These are phyloP conservation scores for Parachlorella kessleri DNA, from an alignment of 139 green algal species.

Conservation along the genomic window DNA sequence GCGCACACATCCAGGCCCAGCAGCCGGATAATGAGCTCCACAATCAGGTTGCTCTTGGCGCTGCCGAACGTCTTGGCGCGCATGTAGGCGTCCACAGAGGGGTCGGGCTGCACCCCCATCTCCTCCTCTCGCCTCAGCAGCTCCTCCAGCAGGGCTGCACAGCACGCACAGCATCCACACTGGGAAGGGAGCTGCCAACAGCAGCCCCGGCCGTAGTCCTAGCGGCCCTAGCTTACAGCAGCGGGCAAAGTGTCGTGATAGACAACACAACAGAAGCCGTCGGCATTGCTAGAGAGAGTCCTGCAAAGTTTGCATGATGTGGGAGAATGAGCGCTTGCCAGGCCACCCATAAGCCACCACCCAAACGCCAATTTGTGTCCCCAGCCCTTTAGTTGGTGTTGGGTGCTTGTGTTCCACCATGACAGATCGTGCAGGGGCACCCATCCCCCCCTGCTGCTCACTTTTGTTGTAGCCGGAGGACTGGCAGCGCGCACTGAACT, in stretches of 20 bases:
- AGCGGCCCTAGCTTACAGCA: too few relatives aligned
- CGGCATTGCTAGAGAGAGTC: too few relatives aligned
- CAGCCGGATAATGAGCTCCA: constrained; percentile 62
- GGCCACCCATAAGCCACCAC: too few relatives aligned
- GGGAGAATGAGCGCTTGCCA: too few relatives aligned
- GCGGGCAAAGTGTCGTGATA: neutral
- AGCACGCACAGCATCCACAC: too few relatives aligned
- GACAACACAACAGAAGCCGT: neutral
- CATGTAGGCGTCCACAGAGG: constrained; percentile 34
- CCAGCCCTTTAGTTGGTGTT: too few relatives aligned
- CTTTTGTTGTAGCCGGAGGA: constrained; percentile 6
- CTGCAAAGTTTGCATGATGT: too few relatives aligned
- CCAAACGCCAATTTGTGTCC: too few relatives aligned
- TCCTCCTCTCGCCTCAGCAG: constrained; percentile 34
- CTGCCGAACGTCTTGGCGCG: neutral
- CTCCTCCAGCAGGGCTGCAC: constrained; percentile 23
- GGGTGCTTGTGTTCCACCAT: too few relatives aligned
- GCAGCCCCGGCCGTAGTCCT: too few relatives aligned
- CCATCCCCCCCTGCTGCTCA: constrained; percentile 1
- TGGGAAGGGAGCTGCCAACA: too few relatives aligned
- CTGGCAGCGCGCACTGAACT: constrained; percentile 50
- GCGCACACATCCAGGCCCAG: constrained; percentile 42
- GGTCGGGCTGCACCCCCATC: constrained; percentile 42
- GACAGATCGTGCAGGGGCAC: too few relatives aligned
- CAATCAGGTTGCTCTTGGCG: constrained; percentile 33